Base-by-base conservation (phyloP, 345 rosid genomes). In the Rubroshorea leprosula region DNA sequence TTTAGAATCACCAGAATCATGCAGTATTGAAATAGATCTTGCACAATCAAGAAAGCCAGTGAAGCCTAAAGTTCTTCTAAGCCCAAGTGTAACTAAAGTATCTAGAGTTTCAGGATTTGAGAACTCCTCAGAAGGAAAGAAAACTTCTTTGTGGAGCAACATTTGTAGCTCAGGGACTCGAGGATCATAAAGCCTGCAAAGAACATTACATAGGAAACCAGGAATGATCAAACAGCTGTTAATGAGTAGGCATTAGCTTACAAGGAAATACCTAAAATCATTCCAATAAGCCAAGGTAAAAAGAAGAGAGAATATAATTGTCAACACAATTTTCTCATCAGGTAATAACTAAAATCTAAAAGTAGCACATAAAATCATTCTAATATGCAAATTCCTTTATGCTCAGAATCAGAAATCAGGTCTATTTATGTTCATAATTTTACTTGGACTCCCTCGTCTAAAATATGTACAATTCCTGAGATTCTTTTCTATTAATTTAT, bases 121-220 rank as follows among this genome's bases (percentile, higher is more conserved):
- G 72, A 91, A 91, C 57, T 76, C 70, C 54, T 76, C 76, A 51
- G 88, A 80, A 67, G 98, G 98, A 69, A 91, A 91, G 75, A 82
- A 91, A 23, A 68, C 83, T 72, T 79, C 89, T 68, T 58, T 68
- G 55, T 85, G 88, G 46, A 91, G 91, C 72, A 87, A 49, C 67
- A 76, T 78, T 23, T 58, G 72, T 51, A 83, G 80, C 68, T 70
- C 87, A 75, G 81, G 82, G 58, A 83, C 69, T 23, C 90, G 91
- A 71, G 98, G 98, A 78, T 91, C 98, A 51, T 91, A 87, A 51
- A 87, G 90, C 83, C 98, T 91, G 89, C 43, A 71, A 79, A 76
- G 69, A 73, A 53, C 21, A 76, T 57, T 31, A 55, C 10, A 38
- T 51, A 55, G 20, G 52, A 25, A 52, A 53, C 58, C 15, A 27